These are phyloP conservation scores for Pseudogymnoascus destructans DNA, from an alignment of 2,329 filamentous ascomycete species.

Conservation along the genomic window DNA sequence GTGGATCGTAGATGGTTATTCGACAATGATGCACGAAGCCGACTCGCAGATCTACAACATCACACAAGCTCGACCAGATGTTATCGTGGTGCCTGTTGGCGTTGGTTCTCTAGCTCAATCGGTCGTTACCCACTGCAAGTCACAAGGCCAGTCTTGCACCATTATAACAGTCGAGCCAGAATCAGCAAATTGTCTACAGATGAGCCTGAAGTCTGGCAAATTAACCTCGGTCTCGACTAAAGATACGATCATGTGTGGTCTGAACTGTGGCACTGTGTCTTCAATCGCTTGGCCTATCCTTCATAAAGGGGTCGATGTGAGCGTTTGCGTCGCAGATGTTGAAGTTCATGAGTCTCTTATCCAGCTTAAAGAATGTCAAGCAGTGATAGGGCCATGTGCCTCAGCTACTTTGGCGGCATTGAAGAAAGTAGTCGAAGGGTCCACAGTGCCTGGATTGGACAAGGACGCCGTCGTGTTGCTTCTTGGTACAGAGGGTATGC, in stretches of 20 bases:
- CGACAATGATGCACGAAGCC: slow-evolving; percentile 56
- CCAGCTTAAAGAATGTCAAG: slow-evolving; percentile 27
- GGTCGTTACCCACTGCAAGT: slow-evolving; percentile 52
- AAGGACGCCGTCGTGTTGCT: slow-evolving; percentile 46
- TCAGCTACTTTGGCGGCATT: slow-evolving; percentile 42
- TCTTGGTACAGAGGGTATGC: slow-evolving; percentile 50
- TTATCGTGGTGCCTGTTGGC: slow-evolving; percentile 53
- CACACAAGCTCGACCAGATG: slow-evolving; percentile 29
- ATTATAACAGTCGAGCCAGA: slow-evolving; percentile 61
- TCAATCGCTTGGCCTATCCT: slow-evolving; percentile 33
- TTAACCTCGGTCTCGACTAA: slow-evolving; percentile 29
- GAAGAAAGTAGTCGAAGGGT: slow-evolving; percentile 29
- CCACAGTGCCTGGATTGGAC: slow-evolving; percentile 27
- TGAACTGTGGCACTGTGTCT: slow-evolving; percentile 36
- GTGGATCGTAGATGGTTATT: slow-evolving; percentile 70
- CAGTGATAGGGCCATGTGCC: slow-evolving; percentile 34
- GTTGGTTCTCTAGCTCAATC: slow-evolving; percentile 63
- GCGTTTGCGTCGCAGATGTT: slow-evolving; percentile 30
- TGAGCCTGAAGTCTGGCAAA: slow-evolving; percentile 33
- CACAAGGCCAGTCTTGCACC: slow-evolving; percentile 22
- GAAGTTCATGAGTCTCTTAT: slow-evolving; percentile 31
- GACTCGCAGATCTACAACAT: slow-evolving; percentile 44
- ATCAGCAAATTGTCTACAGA: slow-evolving; percentile 44
- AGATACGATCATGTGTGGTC: slow-evolving; percentile 37
- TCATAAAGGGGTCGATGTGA: slow-evolving; percentile 29